Conservation (phyloP, 768 basidiomycete species). For the Lactarius hatsudake region DNA sequence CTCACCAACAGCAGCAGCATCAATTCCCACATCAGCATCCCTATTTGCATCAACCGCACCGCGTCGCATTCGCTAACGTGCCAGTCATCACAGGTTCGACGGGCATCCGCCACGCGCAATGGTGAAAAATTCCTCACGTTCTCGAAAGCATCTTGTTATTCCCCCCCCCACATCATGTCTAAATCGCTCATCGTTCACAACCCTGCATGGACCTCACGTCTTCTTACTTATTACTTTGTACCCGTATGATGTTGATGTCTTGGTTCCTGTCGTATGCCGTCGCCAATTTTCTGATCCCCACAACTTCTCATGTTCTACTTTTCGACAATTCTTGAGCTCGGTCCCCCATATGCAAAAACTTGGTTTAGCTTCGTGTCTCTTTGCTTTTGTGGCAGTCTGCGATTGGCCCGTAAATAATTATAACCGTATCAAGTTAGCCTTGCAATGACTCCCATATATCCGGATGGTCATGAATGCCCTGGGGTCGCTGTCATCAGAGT, state of each 20-base stretch:
- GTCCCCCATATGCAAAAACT: conserved; percentile 13
- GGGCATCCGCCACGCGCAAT: conserved; percentile 24
- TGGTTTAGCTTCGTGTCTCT: conserved; percentile 12
- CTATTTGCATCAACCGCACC: conserved; percentile 7
- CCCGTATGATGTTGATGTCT: conserved; percentile 13
- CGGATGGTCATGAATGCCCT: background rate
- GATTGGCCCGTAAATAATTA: conserved; percentile 5
- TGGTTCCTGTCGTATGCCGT: conserved; percentile 15
- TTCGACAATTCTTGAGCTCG: conserved; percentile 1
- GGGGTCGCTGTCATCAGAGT: background rate
- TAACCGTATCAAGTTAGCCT: conserved; percentile 1
- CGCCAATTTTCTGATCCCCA: conserved; percentile 5
- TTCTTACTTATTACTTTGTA: conserved; percentile 21
- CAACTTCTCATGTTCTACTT: background rate
- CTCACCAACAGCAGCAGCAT: conserved; percentile 13
- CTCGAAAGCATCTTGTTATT: conserved; percentile 3
- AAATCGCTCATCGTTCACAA: conserved; percentile 16
- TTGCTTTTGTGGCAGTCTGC: background rate
- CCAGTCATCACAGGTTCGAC: conserved; percentile 23
- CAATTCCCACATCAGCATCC: conserved; percentile 10
- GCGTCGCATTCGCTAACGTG: conserved; percentile 2
- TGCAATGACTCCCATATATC: background rate
- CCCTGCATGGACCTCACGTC: conserved; percentile 17
- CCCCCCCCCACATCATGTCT: conserved; percentile 5
- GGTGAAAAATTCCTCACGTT: conserved; percentile 10